Conservation (phyloP, 2,329 filamentous ascomycete genomes). For the Penicillium griseofulvum region DNA sequence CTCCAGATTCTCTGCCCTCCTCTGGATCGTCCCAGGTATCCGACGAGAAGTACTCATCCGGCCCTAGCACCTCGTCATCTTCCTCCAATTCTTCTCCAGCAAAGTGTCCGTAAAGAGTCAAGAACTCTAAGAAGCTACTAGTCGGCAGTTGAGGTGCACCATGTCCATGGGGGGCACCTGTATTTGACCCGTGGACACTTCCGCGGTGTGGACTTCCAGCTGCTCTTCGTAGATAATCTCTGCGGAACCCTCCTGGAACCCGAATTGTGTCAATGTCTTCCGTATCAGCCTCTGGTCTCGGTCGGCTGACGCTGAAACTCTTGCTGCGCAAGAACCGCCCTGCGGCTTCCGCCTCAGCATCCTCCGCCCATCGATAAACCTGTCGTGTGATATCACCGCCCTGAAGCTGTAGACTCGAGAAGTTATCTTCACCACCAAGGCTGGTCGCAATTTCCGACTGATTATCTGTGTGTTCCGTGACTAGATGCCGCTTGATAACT, state of each 20-base stretch:
- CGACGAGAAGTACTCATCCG: conserved; percentile 88
- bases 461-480: conserved; percentile 45
- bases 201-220: conserved; percentile 62
- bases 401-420: conserved; percentile 88
- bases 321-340: conserved; percentile 70
- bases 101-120: conserved; percentile 95
- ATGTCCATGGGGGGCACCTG: conserved; percentile 38
- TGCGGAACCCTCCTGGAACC: conserved; percentile 86
- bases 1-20: conserved; percentile 72
- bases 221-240: conserved; percentile 79
- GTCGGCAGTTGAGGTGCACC: conserved; percentile 66
- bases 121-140: conserved; percentile 90
- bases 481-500: conserved; percentile 83
- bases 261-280: conserved; percentile 88
- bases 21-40: conserved; percentile 61
- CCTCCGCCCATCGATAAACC: conserved; percentile 95
- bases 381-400: conserved; percentile 92
- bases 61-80: conserved; percentile 83
- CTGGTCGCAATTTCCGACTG: conserved; percentile 36
- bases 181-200: conserved; percentile 39
- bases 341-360: conserved; percentile 66
- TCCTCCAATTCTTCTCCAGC: conserved; percentile 95
- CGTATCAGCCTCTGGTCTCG: conserved; percentile 74
- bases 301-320: conserved; percentile 77
- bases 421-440: conserved; percentile 67